Percentiles rank a stretch among this genome's conserved stretches.
These are phyloP conservation scores for Solanum neorickii DNA, from an alignment of 257 asterid genomes.

Conservation along the genomic window DNA sequence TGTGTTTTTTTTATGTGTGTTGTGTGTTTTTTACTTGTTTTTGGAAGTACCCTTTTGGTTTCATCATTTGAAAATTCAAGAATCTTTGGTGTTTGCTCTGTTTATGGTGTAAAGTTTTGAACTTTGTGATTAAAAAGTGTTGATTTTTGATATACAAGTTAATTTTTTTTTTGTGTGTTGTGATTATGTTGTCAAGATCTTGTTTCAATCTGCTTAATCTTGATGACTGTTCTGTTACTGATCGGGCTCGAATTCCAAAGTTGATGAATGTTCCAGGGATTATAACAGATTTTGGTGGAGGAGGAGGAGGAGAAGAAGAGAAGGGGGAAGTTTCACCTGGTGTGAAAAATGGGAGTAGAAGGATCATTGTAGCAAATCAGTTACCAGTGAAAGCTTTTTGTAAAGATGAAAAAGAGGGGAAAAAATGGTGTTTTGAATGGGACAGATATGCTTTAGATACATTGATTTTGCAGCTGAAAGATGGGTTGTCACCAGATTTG, in stretches of 20 bases:
- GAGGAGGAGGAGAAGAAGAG: background rate
- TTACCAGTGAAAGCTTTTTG: slow-evolving; percentile 47
- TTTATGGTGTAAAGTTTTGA: background rate
- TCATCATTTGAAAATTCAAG: background rate
- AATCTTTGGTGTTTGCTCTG: background rate
- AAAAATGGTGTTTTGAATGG: slow-evolving; percentile 66
- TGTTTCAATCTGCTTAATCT: slow-evolving; percentile 58
- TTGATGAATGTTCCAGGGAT: slow-evolving; percentile 65
- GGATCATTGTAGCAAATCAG: slow-evolving; percentile 68
- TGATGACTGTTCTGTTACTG: slow-evolving; percentile 48
- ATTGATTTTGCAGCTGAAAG: slow-evolving; percentile 50
- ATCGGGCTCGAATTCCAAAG: slow-evolving; percentile 56
- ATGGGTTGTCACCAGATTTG: slow-evolving; percentile 46
- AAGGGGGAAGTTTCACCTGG: background rate
- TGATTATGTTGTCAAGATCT: slow-evolving; percentile 68
- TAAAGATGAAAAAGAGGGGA: slow-evolving; percentile 2
- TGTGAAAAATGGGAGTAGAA: slow-evolving; percentile 11
- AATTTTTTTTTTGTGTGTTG: background rate
- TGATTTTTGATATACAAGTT: background rate
- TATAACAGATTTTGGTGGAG: slow-evolving; percentile 49
- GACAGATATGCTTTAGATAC: slow-evolving; percentile 66
- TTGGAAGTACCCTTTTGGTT: background rate
- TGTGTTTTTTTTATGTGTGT: background rate
- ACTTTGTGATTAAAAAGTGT: background rate
- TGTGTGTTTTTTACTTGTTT: background rate